Base-by-base conservation (phyloP, 495 filamentous ascomycete genomes). In the Sordaria brevicollis region DNA sequence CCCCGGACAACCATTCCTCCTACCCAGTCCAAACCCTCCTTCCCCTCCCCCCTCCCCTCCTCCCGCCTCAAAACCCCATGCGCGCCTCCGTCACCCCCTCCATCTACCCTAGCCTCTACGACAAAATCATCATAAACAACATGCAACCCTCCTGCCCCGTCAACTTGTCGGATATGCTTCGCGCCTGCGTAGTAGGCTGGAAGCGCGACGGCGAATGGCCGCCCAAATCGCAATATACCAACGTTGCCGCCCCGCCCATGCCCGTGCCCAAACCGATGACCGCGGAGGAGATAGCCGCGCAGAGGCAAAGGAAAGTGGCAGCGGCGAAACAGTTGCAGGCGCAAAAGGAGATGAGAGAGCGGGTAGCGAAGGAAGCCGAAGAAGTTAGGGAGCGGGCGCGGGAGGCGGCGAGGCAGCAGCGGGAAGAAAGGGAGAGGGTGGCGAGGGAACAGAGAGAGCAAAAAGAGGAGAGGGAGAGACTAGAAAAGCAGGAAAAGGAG, bases 191-290 rank as follows among this genome's bases (percentile, higher is more conserved):
- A 3, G 86, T 90, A 43, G 95, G 95, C 36, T 98, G 95, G 95
- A 94, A 96, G 78, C 85, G 90, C 54, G 93, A 96, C 75, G 95
- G 93, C 21, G 91, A 96, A 76, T 99, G 95, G 95, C 95, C 95
- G 2, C 92, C 94, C 21, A 90, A 89, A 73, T 65, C 79, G 5
- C 49, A 62, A 5, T 62, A 62, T 0, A 76, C 75, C 4, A 78
- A 78, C 34, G 74, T 79, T 0, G 78, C 81, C 29, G 73, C 83
- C 5, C 68, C 74, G 29, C 75, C 74, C 4, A 71, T 70, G 19
- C 76, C 72, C 8, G 49, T 62, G 2, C 49, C 49, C 1, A 62
- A 62, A 8, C 49, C 49, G 10, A 62, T 62, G 4, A 65, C 70
- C 0, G 65, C 75, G n/a, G 69, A 71, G 1, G 78, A 80, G 11